phyloP scores from a whole-genome alignment of 345 rosid species.

The Litchi chinensis region DNA sequence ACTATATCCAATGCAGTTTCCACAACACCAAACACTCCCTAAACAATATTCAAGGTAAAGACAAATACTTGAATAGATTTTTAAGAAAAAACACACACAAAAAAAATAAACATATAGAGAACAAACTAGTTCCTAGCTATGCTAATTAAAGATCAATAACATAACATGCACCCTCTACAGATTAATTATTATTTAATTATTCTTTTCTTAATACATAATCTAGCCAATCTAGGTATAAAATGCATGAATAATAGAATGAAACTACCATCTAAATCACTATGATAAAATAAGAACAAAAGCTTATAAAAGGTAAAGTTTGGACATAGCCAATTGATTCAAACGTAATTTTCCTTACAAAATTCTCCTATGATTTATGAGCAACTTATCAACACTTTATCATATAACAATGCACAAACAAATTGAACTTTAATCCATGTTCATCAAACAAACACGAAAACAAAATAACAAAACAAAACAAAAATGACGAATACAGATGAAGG shows the following conservation, averaged over 20 bases:
- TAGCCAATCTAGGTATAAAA: slow-evolving; percentile 2
- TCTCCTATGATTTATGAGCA: neutral
- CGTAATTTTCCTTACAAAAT: neutral
- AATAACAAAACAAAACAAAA: neutral
- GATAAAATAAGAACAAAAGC: neutral
- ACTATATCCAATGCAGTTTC: too few relatives aligned
- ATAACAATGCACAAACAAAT: slow-evolving; percentile 4
- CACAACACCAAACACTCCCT: too few relatives aligned
- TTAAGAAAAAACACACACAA: too few relatives aligned
- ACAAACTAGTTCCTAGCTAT: neutral
- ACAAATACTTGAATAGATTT: too few relatives aligned
- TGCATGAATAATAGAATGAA: neutral
- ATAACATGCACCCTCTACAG: neutral
- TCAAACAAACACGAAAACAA: neutral
- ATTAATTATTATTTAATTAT: neutral
- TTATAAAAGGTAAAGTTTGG: neutral
- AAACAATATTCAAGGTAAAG: too few relatives aligned
- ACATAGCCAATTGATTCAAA: neutral
- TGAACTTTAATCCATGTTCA: neutral
- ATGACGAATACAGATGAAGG: too few relatives aligned
- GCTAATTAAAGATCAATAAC: neutral
- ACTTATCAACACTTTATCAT: neutral
- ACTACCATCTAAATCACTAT: neutral
- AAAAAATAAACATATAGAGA: too few relatives aligned
- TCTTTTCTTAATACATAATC: neutral